Evolutionary conservation across 768 basidiomycete species (phyloP).

Genomic region (Cystobasidium ongulense): DNA sequence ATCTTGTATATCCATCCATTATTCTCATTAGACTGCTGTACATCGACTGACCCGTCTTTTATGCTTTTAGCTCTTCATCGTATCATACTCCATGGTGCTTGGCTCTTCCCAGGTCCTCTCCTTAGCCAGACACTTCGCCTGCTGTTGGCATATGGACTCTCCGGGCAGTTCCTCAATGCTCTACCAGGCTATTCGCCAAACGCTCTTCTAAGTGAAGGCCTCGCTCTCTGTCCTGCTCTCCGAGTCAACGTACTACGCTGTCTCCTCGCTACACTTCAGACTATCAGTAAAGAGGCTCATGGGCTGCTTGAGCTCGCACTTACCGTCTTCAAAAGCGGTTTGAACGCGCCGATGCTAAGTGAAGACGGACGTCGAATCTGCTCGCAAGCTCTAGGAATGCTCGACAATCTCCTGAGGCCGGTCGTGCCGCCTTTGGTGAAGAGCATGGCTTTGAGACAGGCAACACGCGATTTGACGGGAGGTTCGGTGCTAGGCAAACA

Average conservation of each 20-base stretch:
- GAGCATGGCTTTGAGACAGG: background rate
- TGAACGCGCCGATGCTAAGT: background rate
- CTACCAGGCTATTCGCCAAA: background rate
- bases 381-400: background rate
- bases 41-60: background rate
- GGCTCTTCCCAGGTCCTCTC: background rate
- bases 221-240: background rate
- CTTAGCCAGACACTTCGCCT: conserved; percentile 11
- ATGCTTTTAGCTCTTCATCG: conserved; percentile 13
- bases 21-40: background rate
- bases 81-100: conserved; percentile 3
- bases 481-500: background rate
- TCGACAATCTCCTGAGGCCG: background rate
- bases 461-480: background rate
- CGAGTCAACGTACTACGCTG: background rate
- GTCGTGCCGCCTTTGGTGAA: conserved; percentile 15
- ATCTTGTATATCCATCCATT: background rate
- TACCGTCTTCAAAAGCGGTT: background rate
- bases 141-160: conserved; percentile 14
- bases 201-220: background rate
- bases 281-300: background rate
- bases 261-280: background rate
- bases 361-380: background rate
- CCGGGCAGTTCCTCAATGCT: conserved; percentile 6
- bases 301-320: background rate